phyloP scores from a whole-genome alignment of 164 flowering plant species.

The Vitis rotundifolia region DNA sequence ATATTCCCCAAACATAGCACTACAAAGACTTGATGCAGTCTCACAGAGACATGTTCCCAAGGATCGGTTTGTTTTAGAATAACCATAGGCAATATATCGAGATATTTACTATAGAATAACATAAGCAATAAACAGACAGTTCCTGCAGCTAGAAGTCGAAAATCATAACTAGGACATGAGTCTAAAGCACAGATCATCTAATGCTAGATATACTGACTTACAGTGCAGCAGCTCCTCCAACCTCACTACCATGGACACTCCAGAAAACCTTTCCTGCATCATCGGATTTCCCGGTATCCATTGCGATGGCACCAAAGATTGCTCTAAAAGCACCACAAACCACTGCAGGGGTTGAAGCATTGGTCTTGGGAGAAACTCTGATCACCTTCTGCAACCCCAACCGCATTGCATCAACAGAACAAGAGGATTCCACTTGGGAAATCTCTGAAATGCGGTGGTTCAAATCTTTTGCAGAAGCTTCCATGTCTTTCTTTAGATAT shows the following conservation, averaged over 20 bases:
- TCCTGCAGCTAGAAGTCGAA: too few species aligned
- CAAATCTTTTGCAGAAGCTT: slow-evolving; percentile 51
- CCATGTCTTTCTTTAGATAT: slow-evolving; percentile 40
- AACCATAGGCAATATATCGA: too few species aligned
- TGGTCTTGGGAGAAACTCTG: slow-evolving; percentile 61
- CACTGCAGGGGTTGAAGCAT: slow-evolving; percentile 44
- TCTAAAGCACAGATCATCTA: too few species aligned
- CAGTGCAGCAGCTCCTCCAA: slow-evolving; percentile 23
- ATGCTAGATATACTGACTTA: slow-evolving; percentile 5
- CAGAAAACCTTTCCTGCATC: slow-evolving; percentile 56
- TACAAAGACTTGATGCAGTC: not conserved
- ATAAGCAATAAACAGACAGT: too few species aligned
- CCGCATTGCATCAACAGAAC: slow-evolving; percentile 50
- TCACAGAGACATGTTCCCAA: too few species aligned
- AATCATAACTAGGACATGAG: too few species aligned
- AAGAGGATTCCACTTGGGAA: slow-evolving; percentile 44
- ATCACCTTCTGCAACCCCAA: slow-evolving; percentile 67
- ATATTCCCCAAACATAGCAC: not conserved
- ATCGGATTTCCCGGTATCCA: slow-evolving; percentile 57
- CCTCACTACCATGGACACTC: slow-evolving; percentile 33
- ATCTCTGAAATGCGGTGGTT: slow-evolving; percentile 38
- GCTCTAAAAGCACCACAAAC: slow-evolving; percentile 78
- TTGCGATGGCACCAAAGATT: slow-evolving; percentile 72
- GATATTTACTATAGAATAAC: too few species aligned
- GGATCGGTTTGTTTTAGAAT: too few species aligned